Base-by-base conservation (phyloP, 768 basidiomycete species). In the Amanita thiersii region DNA sequence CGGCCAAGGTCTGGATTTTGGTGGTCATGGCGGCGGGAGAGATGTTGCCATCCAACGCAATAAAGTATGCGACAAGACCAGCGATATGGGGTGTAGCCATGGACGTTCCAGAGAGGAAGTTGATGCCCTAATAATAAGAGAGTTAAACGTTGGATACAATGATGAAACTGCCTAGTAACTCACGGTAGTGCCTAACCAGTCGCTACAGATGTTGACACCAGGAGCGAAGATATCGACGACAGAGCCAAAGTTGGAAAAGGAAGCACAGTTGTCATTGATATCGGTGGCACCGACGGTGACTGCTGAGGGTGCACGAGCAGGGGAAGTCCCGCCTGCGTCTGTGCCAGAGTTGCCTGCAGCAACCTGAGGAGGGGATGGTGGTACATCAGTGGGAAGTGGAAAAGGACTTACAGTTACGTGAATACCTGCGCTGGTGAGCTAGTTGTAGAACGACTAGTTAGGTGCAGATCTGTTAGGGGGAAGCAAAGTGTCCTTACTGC, bases 201-300 rank as follows among this genome's bases (percentile, higher is more conserved):
- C 38, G 44, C 54, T 56, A 36, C 56, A 59, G 34, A 69, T 48
- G 39, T 54, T 49, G 7, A 43, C 39, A 14, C 68, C 69, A 23
- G 68, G 66, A 6, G 66, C 69, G 42, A 65, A 66, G 47, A 69
- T 43, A 45, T 68, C 61, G 45, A 70, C 61, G 32, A 57, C 49
- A n/a, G 53, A n/a, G n/a, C 69, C 69, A 37, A 51, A 66, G 55
- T 69, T 68, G 37, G 66, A 68, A 59, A 59, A 66, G 4, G 44
- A 54, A 18, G 61, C 57, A 5, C 60, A 52, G 3, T 48, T 48
- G 37, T 66, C 67, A 5, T 48, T 45, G 48, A 70, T 66, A 32
- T 53, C 57, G 12, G 50, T 55, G 8, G 68, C 64, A 29, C 63
- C 69, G 28, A 70, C 63, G 17, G 68, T 68, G 42, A 59, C 62